Base-by-base conservation (phyloP, 768 basidiomycete species). In the Termitomyces sp. region DNA sequence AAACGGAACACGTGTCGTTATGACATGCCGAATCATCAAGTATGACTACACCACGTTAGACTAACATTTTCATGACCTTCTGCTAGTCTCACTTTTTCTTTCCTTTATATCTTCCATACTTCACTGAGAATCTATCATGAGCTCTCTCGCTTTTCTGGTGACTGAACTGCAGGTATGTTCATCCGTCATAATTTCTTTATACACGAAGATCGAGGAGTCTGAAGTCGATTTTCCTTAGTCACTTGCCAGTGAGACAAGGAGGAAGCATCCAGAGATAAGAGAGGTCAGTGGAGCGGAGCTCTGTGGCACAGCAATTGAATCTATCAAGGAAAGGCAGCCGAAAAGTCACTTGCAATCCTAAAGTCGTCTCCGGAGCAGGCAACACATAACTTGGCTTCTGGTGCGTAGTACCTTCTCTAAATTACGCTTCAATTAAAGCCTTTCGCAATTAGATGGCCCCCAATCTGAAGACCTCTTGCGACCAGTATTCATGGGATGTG, bases 401-500 rank as follows among this genome's bases (percentile, higher is more conserved):
- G 91, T 91, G 65, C 55, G 82, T 76, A 52, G 27, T n/a, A 18
- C 9, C n/a, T 45, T 39, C 20, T 55, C 61, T 22, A 12, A 18
- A 18, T 39, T 55, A 46, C 58, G 50, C 59, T 49, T 42, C 30
- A 54, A 15, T 46, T 46, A 6, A 45, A 8, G 15, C 41, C 12
- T 22, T 54, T 64, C 24, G 53, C 34, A 22, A 34, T 11, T 63
- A 91, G 88, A 91, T 80, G 85, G 86, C 4, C 84, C 87, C 9
- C 88, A 91, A 70, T 86, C 92, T 1, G 85, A 89, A 47, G 89
- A 89, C 60, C 79, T 97, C 27, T 80, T 96, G 20, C 79, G 84
- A 50, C 96, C 96, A 0, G 86, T 98, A 1, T 93, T 95, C 67
- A 92, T 96, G 86, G 94, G 94, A 50, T 95, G 94, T 64, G 87